Base-by-base conservation (phyloP, 495 filamentous ascomycete species). In the Penicillium silybi region DNA sequence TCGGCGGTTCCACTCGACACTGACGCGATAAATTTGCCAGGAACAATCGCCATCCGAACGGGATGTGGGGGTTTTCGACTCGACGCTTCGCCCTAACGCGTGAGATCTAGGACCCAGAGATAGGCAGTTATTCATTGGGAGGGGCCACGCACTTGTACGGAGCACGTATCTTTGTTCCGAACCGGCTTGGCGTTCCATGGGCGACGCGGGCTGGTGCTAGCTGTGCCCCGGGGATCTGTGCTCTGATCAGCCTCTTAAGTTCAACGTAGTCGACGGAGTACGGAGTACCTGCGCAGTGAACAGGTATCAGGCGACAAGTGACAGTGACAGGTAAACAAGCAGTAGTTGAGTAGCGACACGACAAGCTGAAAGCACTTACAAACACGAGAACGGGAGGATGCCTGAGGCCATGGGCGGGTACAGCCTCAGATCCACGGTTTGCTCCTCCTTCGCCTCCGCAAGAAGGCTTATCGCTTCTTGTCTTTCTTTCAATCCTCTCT, bases 401-500 rank as follows among this genome's bases (percentile, higher is more conserved):
- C 56, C 56, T 59, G 29, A 59, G 56, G 52, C 48, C 11, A 11
- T 0, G 7, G 7, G 8, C 20, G 8, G 32, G 18, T 27, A 40
- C 26, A 26, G 11, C 22, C 43, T 20, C 16, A 46, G 22, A 17
- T 37, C 55, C 50, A 50, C 48, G 52, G 53, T 44, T 50, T 53
- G 46, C 40, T 39, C 17, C n/a, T 44, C 44, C 32, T 17, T 50
- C 39, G 48, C 48, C 53, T 51, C 47, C 43, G 35, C 38, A 32
- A 40, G 29, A 41, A 39, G 37, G 49, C 32, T 48, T 44, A 53
- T 54, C 52, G 40, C 29, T 29, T 39, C 54, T 53, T 41, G 57
- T 56, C 52, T 42, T 41, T 59, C 53, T 39, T 52, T 55, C 27
- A 27, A 42, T 45, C 43, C 25, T 50, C 44, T 42, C 32, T 16